These are phyloP conservation scores for Lobulomyces angularis DNA, from an alignment of 192 early-diverging fungal species.

Conservation along the genomic window DNA sequence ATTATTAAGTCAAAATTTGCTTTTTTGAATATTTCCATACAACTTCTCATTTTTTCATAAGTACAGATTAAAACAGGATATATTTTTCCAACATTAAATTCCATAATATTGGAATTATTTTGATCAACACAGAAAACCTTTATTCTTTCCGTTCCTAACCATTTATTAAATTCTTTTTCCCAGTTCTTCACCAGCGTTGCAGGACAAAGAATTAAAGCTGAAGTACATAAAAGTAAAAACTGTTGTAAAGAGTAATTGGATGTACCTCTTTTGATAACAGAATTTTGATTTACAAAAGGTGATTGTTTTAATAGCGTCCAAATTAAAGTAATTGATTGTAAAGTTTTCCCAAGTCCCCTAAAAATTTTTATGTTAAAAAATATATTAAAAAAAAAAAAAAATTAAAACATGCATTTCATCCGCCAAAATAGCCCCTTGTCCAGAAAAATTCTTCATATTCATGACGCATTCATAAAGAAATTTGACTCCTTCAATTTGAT, in stretches of 20 bases:
- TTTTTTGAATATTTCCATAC: too few species aligned
- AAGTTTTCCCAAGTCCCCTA: conserved; percentile 34
- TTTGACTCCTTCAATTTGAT: conserved; percentile 33
- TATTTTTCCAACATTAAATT: too few species aligned
- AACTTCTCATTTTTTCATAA: conserved; percentile 21
- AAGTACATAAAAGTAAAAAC: background rate
- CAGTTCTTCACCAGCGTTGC: conserved; percentile 44
- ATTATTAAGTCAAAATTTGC: too few species aligned
- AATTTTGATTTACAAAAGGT: background rate
- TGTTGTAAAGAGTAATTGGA: background rate
- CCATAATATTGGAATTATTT: too few species aligned
- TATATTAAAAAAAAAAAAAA: too few species aligned
- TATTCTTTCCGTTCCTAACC: conserved; percentile 38
- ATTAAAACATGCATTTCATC: conserved; percentile 27
- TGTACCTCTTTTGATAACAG: conserved; percentile 5
- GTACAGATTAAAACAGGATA: conserved; percentile 26
- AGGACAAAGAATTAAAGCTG: conserved; percentile 42
- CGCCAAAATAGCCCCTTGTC: conserved; percentile 36
- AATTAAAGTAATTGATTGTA: conserved; percentile 32
- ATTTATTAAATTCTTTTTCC: conserved; percentile 48
- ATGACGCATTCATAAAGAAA: conserved; percentile 42
- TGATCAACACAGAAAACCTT: too few species aligned
- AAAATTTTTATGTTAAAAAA: background rate
- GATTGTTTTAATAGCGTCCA: conserved; percentile 32
- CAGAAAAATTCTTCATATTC: conserved; percentile 20